These are phyloP conservation scores for Chlamydomonas asymmetrica DNA, from an alignment of 139 green algal species.

Conservation along the genomic window DNA sequence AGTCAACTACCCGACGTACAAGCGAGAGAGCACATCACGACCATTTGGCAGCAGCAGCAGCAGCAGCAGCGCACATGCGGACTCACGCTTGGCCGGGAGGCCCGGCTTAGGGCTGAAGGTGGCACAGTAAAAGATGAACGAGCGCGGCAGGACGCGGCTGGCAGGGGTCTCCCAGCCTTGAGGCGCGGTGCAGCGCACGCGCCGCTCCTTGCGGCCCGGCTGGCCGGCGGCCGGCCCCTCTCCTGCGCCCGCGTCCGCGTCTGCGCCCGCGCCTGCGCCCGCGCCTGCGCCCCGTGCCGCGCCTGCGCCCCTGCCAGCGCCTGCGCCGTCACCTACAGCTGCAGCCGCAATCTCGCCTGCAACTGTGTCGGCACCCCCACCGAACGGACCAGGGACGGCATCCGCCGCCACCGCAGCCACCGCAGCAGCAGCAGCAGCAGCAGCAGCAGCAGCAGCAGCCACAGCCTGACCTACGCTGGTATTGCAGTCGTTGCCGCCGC, in stretches of 20 bases:
- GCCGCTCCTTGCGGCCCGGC: background rate
- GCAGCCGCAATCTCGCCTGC: too few species aligned
- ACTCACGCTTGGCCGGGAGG: conserved; percentile 59
- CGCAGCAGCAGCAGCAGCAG: too few species aligned
- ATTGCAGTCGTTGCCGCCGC: too few species aligned
- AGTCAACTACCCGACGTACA: too few species aligned
- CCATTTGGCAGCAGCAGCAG: too few species aligned
- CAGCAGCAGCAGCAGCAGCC: too few species aligned
- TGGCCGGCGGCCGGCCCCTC: background rate
- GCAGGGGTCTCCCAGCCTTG: background rate
- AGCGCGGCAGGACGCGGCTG: conserved; percentile 20
- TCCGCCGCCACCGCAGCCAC: too few species aligned
- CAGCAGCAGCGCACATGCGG: background rate
- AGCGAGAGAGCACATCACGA: too few species aligned
- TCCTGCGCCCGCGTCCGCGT: background rate
- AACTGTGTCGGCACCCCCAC: too few species aligned
- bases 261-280: background rate
- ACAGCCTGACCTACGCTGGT: too few species aligned
- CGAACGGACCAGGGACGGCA: too few species aligned
- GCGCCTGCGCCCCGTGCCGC: background rate
- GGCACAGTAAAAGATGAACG: conserved; percentile 62
- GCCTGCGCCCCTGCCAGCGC: background rate
- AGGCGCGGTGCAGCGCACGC: background rate
- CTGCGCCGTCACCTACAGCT: too few species aligned
- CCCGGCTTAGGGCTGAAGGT: conserved; percentile 56